Evolutionary conservation across 1,284 basidiomycete genomes (phyloP), one percentile per base, ranked within the genome.

Genomic region (Heterobasidion parviporum): DNA sequence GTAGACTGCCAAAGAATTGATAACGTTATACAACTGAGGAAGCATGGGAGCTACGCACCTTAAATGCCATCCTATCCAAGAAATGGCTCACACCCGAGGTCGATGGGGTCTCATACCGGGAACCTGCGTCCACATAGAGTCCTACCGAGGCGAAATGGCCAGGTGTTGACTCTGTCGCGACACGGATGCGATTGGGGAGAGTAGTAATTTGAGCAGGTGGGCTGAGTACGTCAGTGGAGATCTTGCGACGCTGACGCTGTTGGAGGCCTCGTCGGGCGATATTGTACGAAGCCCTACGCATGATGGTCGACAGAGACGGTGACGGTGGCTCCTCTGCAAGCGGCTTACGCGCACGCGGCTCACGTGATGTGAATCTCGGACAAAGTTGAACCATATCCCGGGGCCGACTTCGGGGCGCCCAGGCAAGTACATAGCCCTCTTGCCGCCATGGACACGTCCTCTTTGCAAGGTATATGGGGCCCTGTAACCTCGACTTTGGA

Each of bases 91-190:
- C 85, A 1, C 96, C 96, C 16, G 83, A 85, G 0, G 82, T 89
- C 53, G 81, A 73, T 8, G 80, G 73, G 12, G 81, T 85, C 71
- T 99, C 96, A 76, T 90, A 96, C n/a, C 96, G 81, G 41, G 92
- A 87, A 20, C 97, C 96, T 5, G 93, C 92, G 68, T 98, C 94
- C 61, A 98, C 80, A 65, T 95, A 98, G 38, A 99, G 81, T 15
- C 95, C 96, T 1, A 97, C 81, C 1, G 94, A 89, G 53, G 94
- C 90, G 70, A 99, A 98, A 72, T 99, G 94, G 8, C 94, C 93
- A 0, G 94, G 94, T 1, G 89, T 89, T 2, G 81, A 77, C 71
- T 98, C 93, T 10, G 94, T 97, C 14, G 92, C 94, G 51, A 99
- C 93, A 59, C 94, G 80, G 54, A 98, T 82, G 70, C 88, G 90